These are phyloP conservation scores for Hanseniaspora guilliermondii DNA, from an alignment of 805 yeast genomes.

Conservation along the genomic window DNA sequence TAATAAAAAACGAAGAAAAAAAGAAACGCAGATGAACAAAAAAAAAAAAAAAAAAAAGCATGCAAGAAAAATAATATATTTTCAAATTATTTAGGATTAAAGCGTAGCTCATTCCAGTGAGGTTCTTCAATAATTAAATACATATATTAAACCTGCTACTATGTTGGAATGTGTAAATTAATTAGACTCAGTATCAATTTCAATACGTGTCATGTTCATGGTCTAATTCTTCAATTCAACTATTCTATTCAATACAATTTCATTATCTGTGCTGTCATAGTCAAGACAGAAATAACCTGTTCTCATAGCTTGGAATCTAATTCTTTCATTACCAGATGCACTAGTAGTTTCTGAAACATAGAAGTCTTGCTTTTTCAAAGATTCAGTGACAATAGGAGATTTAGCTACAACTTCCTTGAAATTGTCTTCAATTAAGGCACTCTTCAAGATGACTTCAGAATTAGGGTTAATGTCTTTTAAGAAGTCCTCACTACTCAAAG, in stretches of 20 bases:
- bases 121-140: too few species aligned
- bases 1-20: too few species aligned
- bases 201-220: not conserved
- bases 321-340: constrained; percentile 50
- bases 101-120: too few species aligned
- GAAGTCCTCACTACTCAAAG: constrained; percentile 70
- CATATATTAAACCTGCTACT: too few species aligned
- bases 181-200: too few species aligned
- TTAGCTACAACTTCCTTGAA: constrained; percentile 52
- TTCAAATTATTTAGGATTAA: too few species aligned
- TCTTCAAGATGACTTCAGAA: constrained; percentile 53
- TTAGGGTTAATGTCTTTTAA: constrained; percentile 70
- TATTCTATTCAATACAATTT: constrained; percentile 71
- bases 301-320: constrained; percentile 94
- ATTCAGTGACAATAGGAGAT: constrained; percentile 63
- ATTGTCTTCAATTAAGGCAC: constrained; percentile 68
- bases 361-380: constrained; percentile 49
- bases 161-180: too few species aligned
- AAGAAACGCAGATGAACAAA: too few species aligned
- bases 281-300: constrained; percentile 93
- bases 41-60: too few species aligned
- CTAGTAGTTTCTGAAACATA: constrained; percentile 53
- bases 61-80: too few species aligned
- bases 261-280: constrained; percentile 51
- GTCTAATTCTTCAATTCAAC: constrained; percentile 74